Conservation (phyloP, 148 eudicot species). For the Persicaria tinctoria region DNA sequence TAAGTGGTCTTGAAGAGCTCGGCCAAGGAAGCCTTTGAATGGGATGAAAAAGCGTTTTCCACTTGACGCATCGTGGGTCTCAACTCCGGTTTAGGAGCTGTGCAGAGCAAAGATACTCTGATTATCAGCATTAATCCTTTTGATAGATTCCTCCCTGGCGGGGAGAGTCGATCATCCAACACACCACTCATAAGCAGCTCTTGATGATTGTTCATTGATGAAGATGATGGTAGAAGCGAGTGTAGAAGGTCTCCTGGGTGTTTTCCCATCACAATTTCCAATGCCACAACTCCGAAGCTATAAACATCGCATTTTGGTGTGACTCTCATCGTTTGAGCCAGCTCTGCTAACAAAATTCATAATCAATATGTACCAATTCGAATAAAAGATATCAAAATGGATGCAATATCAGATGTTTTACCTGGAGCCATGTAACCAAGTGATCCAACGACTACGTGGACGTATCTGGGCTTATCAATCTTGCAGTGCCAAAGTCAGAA, state of each 20-base stretch:
- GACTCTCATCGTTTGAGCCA: constrained; percentile 24
- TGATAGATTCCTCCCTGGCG: no score
- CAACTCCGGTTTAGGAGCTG: no score
- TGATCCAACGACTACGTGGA: constrained; percentile 22
- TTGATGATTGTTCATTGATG: not conserved
- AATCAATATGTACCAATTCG: not conserved
- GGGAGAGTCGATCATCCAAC: constrained; percentile 32
- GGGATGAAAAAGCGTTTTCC: no score
- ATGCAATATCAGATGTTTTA: not conserved
- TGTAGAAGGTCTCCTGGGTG: constrained; percentile 59
- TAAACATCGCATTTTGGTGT: constrained; percentile 73
- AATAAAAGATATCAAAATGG: not conserved
- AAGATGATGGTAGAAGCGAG: constrained; percentile 20
- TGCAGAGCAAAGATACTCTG: no score
- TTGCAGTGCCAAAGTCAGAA: constrained; percentile 23
- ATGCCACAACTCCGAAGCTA: constrained; percentile 69
- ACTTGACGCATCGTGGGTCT: no score
- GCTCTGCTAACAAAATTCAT: constrained; percentile 23
- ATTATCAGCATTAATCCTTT: no score
- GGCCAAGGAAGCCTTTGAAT: no score
- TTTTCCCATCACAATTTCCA: constrained; percentile 65
- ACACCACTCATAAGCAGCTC: constrained; percentile 41
- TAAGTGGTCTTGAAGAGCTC: no score
- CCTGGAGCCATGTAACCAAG: constrained; percentile 30
- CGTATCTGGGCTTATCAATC: constrained; percentile 19